Conservation (phyloP, 192 early-diverging fungal species). For the Chytriomyces confervae region DNA sequence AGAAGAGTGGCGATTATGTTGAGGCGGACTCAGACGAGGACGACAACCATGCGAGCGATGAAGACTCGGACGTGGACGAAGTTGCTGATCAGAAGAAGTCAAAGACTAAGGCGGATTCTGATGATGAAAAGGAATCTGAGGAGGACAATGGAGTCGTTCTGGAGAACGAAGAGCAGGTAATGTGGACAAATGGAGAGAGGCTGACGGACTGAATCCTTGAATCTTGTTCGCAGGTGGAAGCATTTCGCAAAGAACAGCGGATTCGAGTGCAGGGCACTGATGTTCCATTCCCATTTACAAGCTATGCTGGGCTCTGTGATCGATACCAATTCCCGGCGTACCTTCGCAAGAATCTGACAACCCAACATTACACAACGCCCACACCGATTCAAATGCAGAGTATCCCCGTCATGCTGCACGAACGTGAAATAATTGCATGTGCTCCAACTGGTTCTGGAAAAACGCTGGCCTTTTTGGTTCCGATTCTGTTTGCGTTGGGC, state of each 20-base stretch:
- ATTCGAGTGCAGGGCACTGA: conserved; percentile 89
- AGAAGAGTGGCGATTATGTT: conserved; percentile 58
- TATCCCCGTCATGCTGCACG: conserved; percentile 84
- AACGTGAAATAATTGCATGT: conserved; percentile 93
- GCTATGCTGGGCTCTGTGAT: conserved; percentile 78
- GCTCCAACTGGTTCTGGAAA: conserved; percentile 99
- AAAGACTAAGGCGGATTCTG: background rate
- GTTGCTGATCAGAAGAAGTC: background rate
- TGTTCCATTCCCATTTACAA: conserved; percentile 81
- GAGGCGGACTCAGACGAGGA: conserved; percentile 50
- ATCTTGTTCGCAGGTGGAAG: conserved; percentile 40
- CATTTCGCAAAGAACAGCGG: conserved; percentile 75
- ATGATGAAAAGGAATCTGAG: conserved; percentile 13
- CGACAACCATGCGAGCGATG: background rate
- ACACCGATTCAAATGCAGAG: conserved; percentile 96
- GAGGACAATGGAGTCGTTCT: background rate
- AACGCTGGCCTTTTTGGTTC: conserved; percentile 91
- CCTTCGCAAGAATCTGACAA: conserved; percentile 74
- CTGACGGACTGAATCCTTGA: background rate
- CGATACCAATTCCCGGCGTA: conserved; percentile 70
- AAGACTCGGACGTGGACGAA: background rate
- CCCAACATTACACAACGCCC: conserved; percentile 72
- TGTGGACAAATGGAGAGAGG: background rate
- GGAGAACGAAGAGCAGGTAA: conserved; percentile 11
- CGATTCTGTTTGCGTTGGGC: conserved; percentile 86